phyloP scores from a whole-genome alignment of 371 early-diverging fungal genomes.

The Apophysomyces variabilis region DNA sequence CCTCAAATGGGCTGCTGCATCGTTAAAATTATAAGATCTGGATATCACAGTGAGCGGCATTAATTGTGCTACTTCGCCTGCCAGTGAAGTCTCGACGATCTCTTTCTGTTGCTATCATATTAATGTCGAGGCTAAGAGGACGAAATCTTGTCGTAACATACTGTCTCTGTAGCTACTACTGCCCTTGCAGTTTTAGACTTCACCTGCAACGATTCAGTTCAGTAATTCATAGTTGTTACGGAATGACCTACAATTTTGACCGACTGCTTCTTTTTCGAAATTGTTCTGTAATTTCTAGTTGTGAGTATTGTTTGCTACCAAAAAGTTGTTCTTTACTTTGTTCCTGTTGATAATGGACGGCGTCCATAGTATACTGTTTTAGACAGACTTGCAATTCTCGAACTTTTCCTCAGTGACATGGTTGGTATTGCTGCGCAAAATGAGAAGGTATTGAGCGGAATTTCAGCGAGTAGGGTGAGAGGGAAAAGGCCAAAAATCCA shows the following conservation, averaged over 20 bases:
- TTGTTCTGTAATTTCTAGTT: not conserved
- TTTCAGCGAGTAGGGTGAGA: not conserved
- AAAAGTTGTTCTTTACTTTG: not conserved
- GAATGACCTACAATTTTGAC: no score
- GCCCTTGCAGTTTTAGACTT: no score
- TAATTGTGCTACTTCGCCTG: not conserved
- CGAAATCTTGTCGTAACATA: no score
- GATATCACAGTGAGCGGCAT: not conserved
- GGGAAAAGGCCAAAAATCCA: not conserved
- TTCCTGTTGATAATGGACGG: not conserved
- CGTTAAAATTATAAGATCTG: slow-evolving; percentile 15
- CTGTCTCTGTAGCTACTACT: no score
- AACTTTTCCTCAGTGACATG: slow-evolving; percentile 1
- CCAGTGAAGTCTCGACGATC: not conserved
- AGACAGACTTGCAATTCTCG: not conserved
- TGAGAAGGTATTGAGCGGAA: not conserved
- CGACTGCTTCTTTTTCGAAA: not conserved
- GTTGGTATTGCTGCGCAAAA: not conserved
- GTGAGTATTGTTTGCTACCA: not conserved
- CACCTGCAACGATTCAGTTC: no score
- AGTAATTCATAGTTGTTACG: no score
- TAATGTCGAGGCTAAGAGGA: no score
- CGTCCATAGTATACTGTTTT: not conserved
- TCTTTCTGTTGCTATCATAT: not conserved
- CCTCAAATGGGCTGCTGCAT: slow-evolving; percentile 35